These are phyloP conservation scores for Drechslera avenae DNA, from an alignment of 2,329 filamentous ascomycete genomes.

Conservation along the genomic window DNA sequence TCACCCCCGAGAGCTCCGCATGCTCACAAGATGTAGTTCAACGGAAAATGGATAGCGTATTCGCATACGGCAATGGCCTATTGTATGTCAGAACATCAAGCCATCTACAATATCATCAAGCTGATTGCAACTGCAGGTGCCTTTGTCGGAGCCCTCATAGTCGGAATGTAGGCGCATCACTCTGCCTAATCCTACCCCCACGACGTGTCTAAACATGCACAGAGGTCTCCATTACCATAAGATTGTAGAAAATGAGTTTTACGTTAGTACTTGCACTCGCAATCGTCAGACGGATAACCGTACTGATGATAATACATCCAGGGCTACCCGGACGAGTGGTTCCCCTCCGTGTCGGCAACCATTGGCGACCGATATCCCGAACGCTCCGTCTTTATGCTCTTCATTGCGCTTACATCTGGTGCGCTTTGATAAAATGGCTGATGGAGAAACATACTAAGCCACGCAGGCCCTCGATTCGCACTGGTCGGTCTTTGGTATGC, in stretches of 20 bases:
- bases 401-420: conserved; percentile 95
- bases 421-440: conserved; percentile 23
- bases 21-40: conserved; percentile 61
- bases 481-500: conserved; percentile 93
- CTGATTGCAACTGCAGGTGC: conserved; percentile 61
- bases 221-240: conserved; percentile 87
- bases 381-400: conserved; percentile 94
- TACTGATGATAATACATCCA: conserved; percentile 30
- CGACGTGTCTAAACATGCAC: conserved; percentile 29
- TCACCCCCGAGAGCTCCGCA: conserved; percentile 28
- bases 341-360: conserved; percentile 92
- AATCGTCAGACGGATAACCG: neutral
- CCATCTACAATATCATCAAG: neutral
- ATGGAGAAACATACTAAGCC: conserved; percentile 13
- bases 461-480: conserved; percentile 84
- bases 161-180: conserved; percentile 61
- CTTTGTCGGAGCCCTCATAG: conserved; percentile 82
- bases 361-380: conserved; percentile 98
- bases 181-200: conserved; percentile 8
- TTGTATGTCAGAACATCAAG: conserved; percentile 52
- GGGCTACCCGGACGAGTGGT: conserved; percentile 82
- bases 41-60: conserved; percentile 89
- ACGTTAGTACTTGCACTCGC: conserved; percentile 51
- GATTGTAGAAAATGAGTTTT: conserved; percentile 97
- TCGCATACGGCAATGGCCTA: conserved; percentile 85